Conservation (phyloP, 352 stramenopile species). For the Phytophthora colocasiae region DNA sequence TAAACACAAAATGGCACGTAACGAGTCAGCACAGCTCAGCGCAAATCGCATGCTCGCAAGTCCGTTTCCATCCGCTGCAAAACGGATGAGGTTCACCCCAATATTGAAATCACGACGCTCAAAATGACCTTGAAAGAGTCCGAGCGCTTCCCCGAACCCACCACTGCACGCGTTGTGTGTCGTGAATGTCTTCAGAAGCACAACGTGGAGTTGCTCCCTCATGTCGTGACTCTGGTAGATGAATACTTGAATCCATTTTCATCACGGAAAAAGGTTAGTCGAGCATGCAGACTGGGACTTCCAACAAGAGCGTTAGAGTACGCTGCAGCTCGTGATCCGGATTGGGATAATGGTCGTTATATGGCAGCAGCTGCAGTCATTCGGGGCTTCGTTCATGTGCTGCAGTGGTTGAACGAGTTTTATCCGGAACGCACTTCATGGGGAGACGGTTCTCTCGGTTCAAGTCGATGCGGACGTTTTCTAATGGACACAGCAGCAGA, state of each 20-base stretch:
- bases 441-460: constrained; percentile 18
- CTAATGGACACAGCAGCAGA: constrained; percentile 22
- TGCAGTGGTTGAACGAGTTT: constrained; percentile 26
- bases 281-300: constrained; percentile 15
- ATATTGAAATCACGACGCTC: background rate
- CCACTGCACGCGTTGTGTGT: constrained; percentile 11
- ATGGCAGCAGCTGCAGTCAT: constrained; percentile 26
- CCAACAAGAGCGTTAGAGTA: constrained; percentile 17
- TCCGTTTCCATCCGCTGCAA: constrained; percentile 11
- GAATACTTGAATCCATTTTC: constrained; percentile 24
- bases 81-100: background rate
- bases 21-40: too few species aligned
- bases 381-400: constrained; percentile 19
- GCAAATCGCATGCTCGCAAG: too few species aligned
- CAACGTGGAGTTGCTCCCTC: constrained; percentile 21
- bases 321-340: constrained; percentile 16
- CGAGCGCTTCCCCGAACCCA: constrained; percentile 6
- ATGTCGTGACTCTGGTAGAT: constrained; percentile 23
- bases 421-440: constrained; percentile 24
- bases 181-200: constrained; percentile 19
- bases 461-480: constrained; percentile 23
- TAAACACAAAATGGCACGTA: too few species aligned
- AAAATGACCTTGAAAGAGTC: background rate
- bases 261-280: constrained; percentile 15
- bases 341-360: constrained; percentile 21